Evolutionary conservation across 1,284 basidiomycete species (phyloP).

Genomic region (Naganishia albida): DNA sequence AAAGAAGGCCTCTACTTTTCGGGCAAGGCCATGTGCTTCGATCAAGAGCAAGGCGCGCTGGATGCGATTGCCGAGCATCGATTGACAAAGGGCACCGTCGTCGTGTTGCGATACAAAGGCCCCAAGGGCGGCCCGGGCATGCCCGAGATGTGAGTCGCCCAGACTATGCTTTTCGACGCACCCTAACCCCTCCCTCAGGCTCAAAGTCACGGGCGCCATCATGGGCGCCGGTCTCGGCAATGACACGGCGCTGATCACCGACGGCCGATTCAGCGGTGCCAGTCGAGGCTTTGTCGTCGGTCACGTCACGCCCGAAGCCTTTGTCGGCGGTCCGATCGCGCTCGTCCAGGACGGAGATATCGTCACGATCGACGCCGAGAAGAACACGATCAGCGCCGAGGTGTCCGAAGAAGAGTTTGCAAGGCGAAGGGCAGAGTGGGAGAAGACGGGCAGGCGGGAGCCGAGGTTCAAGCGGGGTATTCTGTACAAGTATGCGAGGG

Average conservation of each 20-base stretch:
- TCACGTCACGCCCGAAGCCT: conserved; percentile 83
- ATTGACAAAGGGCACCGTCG: conserved; percentile 67
- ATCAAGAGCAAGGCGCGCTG: conserved; percentile 76
- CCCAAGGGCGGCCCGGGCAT: conserved; percentile 30
- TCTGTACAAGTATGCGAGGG: conserved; percentile 77
- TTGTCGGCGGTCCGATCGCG: conserved; percentile 86
- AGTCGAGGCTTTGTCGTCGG: conserved; percentile 79
- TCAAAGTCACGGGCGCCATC: conserved; percentile 83
- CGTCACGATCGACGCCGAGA: conserved; percentile 79
- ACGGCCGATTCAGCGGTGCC: conserved; percentile 88
- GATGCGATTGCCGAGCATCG: conserved; percentile 56
- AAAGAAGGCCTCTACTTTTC: conserved; percentile 85
- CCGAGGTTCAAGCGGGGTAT: conserved; percentile 81
- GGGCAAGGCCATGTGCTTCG: conserved; percentile 80
- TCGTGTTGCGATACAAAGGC: conserved; percentile 35
- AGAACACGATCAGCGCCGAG: conserved; percentile 73
- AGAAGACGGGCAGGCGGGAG: conserved; percentile 53
- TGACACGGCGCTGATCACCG: conserved; percentile 87
- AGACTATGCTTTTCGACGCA: not conserved
- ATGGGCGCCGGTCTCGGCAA: conserved; percentile 84
- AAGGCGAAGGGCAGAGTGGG: conserved; percentile 67
- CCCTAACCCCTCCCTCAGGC: conserved; percentile 52
- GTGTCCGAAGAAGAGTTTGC: conserved; percentile 72
- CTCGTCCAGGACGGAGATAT: conserved; percentile 83
- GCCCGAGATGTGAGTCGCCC: conserved; percentile 21